Percentiles rank a stretch among this genome's conserved stretches.
phyloP scores from a whole-genome alignment of 1,284 basidiomycete species.

The Cutaneotrichosporon cavernicola region DNA sequence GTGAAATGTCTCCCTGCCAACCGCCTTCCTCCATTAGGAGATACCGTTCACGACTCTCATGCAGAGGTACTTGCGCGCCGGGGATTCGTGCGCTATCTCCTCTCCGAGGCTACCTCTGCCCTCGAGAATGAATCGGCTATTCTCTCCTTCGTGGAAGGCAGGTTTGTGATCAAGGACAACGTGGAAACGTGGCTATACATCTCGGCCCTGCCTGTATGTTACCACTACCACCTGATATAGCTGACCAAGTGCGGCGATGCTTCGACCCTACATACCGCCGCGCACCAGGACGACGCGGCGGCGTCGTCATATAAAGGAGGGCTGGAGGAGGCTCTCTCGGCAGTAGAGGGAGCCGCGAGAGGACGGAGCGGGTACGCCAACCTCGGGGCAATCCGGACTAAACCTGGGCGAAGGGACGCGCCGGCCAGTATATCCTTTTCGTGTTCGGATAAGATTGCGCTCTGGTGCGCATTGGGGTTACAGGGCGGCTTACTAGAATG shows the following conservation, averaged over 20 bases:
- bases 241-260: constrained; percentile 75
- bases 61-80: constrained; percentile 85
- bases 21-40: constrained; percentile 67
- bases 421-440: constrained; percentile 76
- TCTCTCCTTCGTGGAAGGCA: constrained; percentile 56
- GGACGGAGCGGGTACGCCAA: constrained; percentile 75
- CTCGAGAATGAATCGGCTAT: constrained; percentile 38
- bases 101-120: constrained; percentile 61
- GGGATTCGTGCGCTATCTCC: constrained; percentile 74
- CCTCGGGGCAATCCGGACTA: constrained; percentile 76
- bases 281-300: constrained; percentile 64
- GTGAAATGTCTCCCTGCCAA: constrained; percentile 77
- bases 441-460: constrained; percentile 86
- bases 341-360: constrained; percentile 56
- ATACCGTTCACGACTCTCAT: constrained; percentile 82
- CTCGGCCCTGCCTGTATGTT: constrained; percentile 83
- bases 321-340: not conserved
- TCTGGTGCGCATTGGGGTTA: constrained; percentile 76
- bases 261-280: constrained; percentile 73
- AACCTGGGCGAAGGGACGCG: constrained; percentile 80
- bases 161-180: constrained; percentile 36
- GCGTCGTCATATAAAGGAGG: not conserved
- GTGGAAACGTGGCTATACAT: constrained; percentile 71
- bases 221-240: not conserved
- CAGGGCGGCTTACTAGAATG: constrained; percentile 71